Conservation (phyloP, 2,329 filamentous ascomycete genomes). For the Drechslerella coelobrocha region DNA sequence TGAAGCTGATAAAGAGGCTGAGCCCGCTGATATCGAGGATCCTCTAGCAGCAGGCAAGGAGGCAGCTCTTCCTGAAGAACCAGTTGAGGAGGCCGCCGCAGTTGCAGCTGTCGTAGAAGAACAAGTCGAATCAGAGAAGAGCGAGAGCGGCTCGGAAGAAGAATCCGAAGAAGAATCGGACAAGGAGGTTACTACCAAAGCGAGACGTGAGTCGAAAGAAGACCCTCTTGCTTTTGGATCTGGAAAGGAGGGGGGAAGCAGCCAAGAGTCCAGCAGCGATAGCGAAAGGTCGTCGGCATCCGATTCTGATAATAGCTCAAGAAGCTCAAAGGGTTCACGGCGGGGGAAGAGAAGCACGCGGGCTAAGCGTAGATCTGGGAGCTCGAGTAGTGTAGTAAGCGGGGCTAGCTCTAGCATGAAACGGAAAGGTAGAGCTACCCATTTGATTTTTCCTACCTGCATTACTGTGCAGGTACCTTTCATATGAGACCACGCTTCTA, state of each 20-base stretch:
- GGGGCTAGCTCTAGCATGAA: constrained; percentile 42
- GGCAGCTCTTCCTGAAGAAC: constrained; percentile 14
- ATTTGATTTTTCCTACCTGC: neutral
- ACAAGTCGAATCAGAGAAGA: constrained; percentile 27
- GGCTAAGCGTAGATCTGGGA: constrained; percentile 19
- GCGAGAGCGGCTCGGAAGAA: constrained; percentile 27
- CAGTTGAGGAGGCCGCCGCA: constrained; percentile 27
- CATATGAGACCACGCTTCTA: neutral
- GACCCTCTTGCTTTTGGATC: constrained; percentile 43
- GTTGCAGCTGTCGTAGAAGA: constrained; percentile 20
- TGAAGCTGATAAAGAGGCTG: constrained; percentile 28
- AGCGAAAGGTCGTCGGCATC: constrained; percentile 35
- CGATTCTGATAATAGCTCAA: constrained; percentile 30
- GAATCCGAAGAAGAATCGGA: constrained; percentile 43
- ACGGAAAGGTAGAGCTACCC: constrained; percentile 35
- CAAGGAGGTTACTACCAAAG: constrained; percentile 14
- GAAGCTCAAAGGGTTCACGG: constrained; percentile 32
- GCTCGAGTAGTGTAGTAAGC: constrained; percentile 35
- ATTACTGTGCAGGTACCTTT: neutral
- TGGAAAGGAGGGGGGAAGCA: constrained; percentile 30
- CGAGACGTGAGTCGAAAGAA: constrained; percentile 18
- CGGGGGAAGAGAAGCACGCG: constrained; percentile 3
- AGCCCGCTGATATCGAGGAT: neutral
- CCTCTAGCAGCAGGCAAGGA: constrained; percentile 1
- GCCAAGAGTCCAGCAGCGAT: constrained; percentile 24